These are phyloP conservation scores for Gelatoporia subvermispora DNA, from an alignment of 768 basidiomycete genomes.

Conservation along the genomic window DNA sequence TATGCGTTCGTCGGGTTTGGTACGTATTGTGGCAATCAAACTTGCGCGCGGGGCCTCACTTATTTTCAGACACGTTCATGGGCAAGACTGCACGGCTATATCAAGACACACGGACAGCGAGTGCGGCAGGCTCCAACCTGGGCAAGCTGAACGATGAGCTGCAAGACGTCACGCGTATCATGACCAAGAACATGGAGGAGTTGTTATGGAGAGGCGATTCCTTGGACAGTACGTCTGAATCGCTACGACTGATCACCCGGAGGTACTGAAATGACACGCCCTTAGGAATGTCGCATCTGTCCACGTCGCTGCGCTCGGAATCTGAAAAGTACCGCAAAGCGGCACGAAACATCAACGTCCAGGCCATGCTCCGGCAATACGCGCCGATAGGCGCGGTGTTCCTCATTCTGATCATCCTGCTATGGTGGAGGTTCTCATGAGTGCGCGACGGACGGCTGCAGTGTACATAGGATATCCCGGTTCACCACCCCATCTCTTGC, in stretches of 20 bases:
- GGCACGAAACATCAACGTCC: slow-evolving; percentile 88
- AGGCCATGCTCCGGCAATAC: slow-evolving; percentile 93
- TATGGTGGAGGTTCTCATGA: slow-evolving; percentile 77
- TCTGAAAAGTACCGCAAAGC: slow-evolving; percentile 97
- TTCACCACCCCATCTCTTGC: neutral
- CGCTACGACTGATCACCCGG: neutral
- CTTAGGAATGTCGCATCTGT: slow-evolving; percentile 94
- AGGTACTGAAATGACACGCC: neutral
- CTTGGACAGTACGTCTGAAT: slow-evolving; percentile 69
- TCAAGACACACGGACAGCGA: slow-evolving; percentile 86
- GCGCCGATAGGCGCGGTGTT: slow-evolving; percentile 85
- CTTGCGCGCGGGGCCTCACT: neutral
- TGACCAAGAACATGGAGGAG: slow-evolving; percentile 99
- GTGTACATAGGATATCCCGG: neutral
- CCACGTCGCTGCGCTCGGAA: slow-evolving; percentile 89
- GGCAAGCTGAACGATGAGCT: slow-evolving; percentile 93
- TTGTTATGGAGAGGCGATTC: slow-evolving; percentile 97
- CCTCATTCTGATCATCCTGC: slow-evolving; percentile 69
- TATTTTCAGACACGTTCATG: slow-evolving; percentile 90
- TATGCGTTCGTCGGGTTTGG: slow-evolving; percentile 99
- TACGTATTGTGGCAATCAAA: slow-evolving; percentile 24
- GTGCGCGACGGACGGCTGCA: slow-evolving; percentile 1
- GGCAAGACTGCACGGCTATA: slow-evolving; percentile 95
- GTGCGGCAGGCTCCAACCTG: slow-evolving; percentile 61
- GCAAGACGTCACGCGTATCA: slow-evolving; percentile 96